Evolutionary conservation across 345 rosid genomes (phyloP).

Genomic region (Laguncularia racemosa): DNA sequence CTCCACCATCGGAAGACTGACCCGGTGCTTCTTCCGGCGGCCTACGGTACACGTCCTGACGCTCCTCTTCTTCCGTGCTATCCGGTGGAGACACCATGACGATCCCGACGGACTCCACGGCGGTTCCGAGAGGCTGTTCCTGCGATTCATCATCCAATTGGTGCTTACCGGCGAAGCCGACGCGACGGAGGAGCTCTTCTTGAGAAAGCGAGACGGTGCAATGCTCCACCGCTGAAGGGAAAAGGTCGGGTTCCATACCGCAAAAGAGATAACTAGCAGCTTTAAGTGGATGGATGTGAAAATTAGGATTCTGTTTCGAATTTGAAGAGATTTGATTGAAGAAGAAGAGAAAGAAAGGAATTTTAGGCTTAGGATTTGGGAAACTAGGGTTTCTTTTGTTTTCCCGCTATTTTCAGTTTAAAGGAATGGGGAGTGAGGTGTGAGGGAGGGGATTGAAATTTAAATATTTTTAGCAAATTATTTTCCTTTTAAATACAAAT

Average conservation of each 20-base stretch:
- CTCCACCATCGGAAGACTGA: slow-evolving; percentile 8
- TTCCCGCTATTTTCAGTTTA: no score
- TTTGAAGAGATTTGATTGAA: background rate
- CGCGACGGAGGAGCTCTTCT: slow-evolving; percentile 11
- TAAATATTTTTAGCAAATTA: no score
- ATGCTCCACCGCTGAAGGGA: slow-evolving; percentile 10
- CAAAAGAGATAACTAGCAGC: background rate
- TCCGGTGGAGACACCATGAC: slow-evolving; percentile 29
- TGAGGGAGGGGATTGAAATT: no score
- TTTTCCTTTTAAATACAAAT: no score
- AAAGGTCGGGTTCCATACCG: slow-evolving; percentile 1
- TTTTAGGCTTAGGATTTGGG: background rate
- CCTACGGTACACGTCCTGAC: slow-evolving; percentile 16
- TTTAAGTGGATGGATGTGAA: background rate
- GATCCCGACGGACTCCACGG: slow-evolving; percentile 24
- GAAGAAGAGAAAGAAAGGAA: background rate
- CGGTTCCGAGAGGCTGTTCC: slow-evolving; percentile 6
- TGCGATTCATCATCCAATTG: slow-evolving; percentile 7
- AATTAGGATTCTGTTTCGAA: background rate
- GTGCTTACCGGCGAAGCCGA: slow-evolving; percentile 7
- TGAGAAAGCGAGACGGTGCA: slow-evolving; percentile 19
- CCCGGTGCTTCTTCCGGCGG: slow-evolving; percentile 14
- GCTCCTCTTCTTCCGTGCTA: slow-evolving; percentile 2
- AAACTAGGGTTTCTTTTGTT: no score
- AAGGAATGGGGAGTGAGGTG: no score